Evolutionary conservation across 2,329 filamentous ascomycete genomes (phyloP), one percentile per base, ranked within the genome.

Genomic region (Pseudogymnoascus destructans): DNA sequence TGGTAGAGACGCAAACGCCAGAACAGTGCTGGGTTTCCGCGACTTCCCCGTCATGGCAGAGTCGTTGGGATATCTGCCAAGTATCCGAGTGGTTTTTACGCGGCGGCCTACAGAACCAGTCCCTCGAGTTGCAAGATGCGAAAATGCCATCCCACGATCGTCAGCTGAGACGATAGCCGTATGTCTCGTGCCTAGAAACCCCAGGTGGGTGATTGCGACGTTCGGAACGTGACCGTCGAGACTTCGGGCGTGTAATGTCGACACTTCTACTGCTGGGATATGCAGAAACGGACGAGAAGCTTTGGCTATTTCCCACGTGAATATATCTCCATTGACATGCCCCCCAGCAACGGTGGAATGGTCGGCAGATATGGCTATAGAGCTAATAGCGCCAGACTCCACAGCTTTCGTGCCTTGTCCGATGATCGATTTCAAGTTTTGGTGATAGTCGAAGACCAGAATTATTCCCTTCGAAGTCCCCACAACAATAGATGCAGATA

Each of bases 141-240:
- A 96, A 70, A 98, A 98, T 0, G 93, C 92, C 95, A 98, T 98
- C 17, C 95, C 93, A 55, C 82, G 82, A 66, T 95, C 88, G 71
- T 98, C 91, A 2, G 93, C 93, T 3, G 93, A 98, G 9, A 97
- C 91, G 4, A 98, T 77, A 3, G 95, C 93, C 11, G 93, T 98
- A 66, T 93, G 91, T 60, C 95, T 80, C 2, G 89, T 96, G 6
- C 92, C 93, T 5, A 98, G 76, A 68, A 98, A 98, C 0, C 92
- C 93, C n/a, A 98, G 73, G 70, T 98, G 91, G 5, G 93, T 82
- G 46, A 98, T 82, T 2, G 88, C 80, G 30, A 84, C 82, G 61
- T 86, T 86, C 5, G 83, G 78, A 17, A 93, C 74, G 73, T 98
- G 93, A 1, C 93, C 92, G 74, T 97, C 91, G 1, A 73, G 70